phyloP scores from a whole-genome alignment of 2,329 filamentous ascomycete species.

The Neofusicoccum umdonicola region DNA sequence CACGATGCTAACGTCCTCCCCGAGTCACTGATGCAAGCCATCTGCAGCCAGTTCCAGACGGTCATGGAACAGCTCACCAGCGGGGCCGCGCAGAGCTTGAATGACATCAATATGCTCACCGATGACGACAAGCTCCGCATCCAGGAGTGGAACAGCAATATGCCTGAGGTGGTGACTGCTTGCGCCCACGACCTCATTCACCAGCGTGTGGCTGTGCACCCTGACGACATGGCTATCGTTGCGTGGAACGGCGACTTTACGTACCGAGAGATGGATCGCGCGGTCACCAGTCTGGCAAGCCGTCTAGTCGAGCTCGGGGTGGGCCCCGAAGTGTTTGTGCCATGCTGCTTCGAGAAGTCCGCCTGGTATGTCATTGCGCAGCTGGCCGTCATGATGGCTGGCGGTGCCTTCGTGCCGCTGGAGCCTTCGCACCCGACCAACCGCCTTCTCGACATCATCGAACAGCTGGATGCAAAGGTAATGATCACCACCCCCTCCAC shows the following conservation, averaged over 20 bases:
- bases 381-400: constrained; percentile 39
- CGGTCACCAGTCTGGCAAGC: constrained; percentile 28
- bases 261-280: constrained; percentile 29
- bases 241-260: constrained; percentile 34
- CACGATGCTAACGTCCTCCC: constrained; percentile 3
- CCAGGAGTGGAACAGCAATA: constrained; percentile 4
- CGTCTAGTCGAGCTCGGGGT: constrained; percentile 32
- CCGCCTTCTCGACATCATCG: not conserved
- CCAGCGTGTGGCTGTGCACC: constrained; percentile 8
- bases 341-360: constrained; percentile 31
- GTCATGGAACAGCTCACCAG: constrained; percentile 16
- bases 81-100: constrained; percentile 19
- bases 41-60: constrained; percentile 21
- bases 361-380: constrained; percentile 34
- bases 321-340: constrained; percentile 32
- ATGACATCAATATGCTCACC: constrained; percentile 16
- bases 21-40: not conserved
- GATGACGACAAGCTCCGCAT: constrained; percentile 15
- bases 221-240: constrained; percentile 30
- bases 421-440: constrained; percentile 21
- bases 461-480: not conserved
- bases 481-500: constrained; percentile 30
- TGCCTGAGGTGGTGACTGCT: not conserved
- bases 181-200: not conserved
- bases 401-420: constrained; percentile 26